phyloP scores from a whole-genome alignment of 257 asterid genomes.

The Coffea canephora region DNA sequence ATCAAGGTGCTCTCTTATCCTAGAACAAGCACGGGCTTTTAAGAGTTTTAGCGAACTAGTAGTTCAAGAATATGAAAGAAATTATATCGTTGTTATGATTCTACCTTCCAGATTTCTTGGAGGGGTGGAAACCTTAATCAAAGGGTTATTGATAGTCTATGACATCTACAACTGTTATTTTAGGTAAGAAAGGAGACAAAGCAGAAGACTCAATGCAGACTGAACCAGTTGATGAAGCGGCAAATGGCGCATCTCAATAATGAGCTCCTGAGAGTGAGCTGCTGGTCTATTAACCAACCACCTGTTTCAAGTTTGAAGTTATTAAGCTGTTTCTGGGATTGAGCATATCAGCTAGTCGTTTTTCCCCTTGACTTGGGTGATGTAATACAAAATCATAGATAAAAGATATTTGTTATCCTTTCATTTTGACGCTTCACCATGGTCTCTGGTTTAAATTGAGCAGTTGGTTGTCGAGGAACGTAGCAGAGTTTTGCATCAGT shows the following conservation, averaged over 20 bases:
- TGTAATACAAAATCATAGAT: constrained; percentile 11
- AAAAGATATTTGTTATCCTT: constrained; percentile 10
- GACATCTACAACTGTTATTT: constrained; percentile 1
- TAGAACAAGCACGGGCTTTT: neutral
- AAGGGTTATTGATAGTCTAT: neutral
- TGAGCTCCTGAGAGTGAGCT: neutral
- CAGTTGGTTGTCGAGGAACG: neutral
- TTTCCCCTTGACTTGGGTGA: constrained; percentile 14
- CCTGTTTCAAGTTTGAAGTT: constrained; percentile 11
- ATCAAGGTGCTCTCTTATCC: neutral
- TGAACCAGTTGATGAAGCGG: constrained; percentile 41
- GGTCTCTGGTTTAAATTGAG: constrained; percentile 13
- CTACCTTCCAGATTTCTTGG: neutral
- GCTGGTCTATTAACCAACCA: neutral
- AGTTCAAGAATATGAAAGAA: neutral
- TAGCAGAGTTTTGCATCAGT: neutral
- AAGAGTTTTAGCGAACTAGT: neutral
- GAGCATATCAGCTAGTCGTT: constrained; percentile 17
- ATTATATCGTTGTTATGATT: neutral
- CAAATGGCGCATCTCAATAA: constrained; percentile 22
- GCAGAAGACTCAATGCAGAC: constrained; percentile 43
- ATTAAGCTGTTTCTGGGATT: constrained; percentile 10
- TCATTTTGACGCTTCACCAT: neutral
- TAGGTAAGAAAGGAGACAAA: constrained; percentile 73
- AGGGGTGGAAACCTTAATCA: neutral